Evolutionary conservation across 2,329 filamentous ascomycete genomes (phyloP), one percentile per base, ranked within the genome.

Genomic region (Aspergillus thermomutatus): DNA sequence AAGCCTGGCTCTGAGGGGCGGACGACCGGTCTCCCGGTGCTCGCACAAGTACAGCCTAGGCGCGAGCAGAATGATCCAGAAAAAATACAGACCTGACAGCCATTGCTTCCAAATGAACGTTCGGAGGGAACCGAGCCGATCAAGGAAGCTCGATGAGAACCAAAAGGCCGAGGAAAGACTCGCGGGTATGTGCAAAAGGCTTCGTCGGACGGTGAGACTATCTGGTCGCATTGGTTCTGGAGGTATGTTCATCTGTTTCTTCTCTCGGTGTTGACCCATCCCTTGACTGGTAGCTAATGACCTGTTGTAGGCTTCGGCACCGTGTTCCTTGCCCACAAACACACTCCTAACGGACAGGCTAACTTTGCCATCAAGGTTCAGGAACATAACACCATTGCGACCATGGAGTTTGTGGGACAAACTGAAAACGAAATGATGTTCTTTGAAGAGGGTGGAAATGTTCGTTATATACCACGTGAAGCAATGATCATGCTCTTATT

Each of bases 401-500:
- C 31, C 2, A 11, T 23, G 10, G 23, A 7, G 11, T 14, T 41
- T n/a, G 14, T 5, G 23, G 21, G 3, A 2, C 2, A 21, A 25
- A 23, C 14, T 3, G 19, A 17, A 46, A 4, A 21, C 21, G 43
- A 46, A 14, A 46, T 46, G 43, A 23, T 46, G n/a, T 23, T 14
- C 43, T 25, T 46, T 1, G 23, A 25, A 23, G 43, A 46, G 4
- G 21, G 21, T 46, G 26, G 45, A 17, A 27, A 23, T 37, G 25
- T 31, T 48, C 51, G 59, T 46, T 67, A 62, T 52, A 62, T 71
- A 3, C 69, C 68, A 9, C 48, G 50, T 5, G 70, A 72, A 55
- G 69, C 69, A 3, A 52, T 69, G 8, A 43, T 65, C 11, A 46
- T 72, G 46, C 57, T 67, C 14, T 61, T 71, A 8, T 52, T 66